Conservation (phyloP, 176 grass and related monocot genomes). For the Urochloa ruziziensis region DNA sequence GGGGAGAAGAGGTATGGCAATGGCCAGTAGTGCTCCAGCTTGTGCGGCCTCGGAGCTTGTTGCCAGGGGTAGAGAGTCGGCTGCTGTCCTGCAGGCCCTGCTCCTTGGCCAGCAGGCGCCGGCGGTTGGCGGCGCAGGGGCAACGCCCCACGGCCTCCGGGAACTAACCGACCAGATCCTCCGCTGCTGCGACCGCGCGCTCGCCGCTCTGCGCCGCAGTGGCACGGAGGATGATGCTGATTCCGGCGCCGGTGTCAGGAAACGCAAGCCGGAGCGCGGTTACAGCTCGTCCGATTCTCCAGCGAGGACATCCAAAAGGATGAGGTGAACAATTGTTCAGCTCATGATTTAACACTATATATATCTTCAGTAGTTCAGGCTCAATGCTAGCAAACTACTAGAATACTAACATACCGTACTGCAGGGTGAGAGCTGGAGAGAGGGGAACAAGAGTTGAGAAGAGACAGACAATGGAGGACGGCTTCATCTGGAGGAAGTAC, state of each 20-base stretch:
- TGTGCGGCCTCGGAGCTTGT: neutral
- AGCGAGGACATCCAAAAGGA: neutral
- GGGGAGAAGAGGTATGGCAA: neutral
- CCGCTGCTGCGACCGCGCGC: slow-evolving; percentile 9
- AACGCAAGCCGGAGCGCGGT: neutral
- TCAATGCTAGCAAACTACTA: neutral
- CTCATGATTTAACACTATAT: neutral
- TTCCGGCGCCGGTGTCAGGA: neutral
- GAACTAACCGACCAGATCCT: slow-evolving; percentile 14
- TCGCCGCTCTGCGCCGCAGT: neutral
- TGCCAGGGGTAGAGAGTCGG: slow-evolving; percentile 17
- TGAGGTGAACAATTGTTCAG: neutral
- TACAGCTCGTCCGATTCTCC: neutral
- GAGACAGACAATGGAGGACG: slow-evolving; percentile 10
- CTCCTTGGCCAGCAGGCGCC: neutral
- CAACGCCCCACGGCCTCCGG: neutral
- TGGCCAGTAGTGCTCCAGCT: neutral
- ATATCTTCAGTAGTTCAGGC: neutral
- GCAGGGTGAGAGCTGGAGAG: neutral
- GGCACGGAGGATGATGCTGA: neutral
- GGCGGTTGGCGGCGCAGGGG: neutral
- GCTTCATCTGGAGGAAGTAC: slow-evolving; percentile 59
- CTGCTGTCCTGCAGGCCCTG: neutral
- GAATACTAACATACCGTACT: neutral
- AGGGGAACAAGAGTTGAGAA: neutral